These are phyloP conservation scores for Hemisphaericaspora xylofermentans DNA, from an alignment of 1,139 yeast genomes.

Conservation along the genomic window DNA sequence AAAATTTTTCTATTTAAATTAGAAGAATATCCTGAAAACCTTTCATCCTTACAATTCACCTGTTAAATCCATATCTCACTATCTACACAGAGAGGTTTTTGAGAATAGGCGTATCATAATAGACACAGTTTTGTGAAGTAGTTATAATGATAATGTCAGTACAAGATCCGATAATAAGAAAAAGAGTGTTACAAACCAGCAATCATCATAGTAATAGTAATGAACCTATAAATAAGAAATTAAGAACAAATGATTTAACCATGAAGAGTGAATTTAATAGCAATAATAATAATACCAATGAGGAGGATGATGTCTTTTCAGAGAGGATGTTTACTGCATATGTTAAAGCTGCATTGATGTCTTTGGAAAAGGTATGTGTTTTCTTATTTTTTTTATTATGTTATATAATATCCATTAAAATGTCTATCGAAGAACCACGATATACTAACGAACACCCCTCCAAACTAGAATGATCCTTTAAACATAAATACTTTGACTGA, in stretches of 20 bases:
- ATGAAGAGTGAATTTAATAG: neutral
- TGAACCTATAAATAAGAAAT: conserved; percentile 12
- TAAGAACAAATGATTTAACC: conserved; percentile 7
- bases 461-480: conserved; percentile 31
- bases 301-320: conserved; percentile 28
- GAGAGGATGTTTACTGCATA: conserved; percentile 62
- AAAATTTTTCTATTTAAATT: too few relatives aligned
- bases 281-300: neutral
- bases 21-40: too few relatives aligned
- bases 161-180: conserved; percentile 29
- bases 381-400: conserved; percentile 8
- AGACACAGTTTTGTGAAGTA: too few relatives aligned
- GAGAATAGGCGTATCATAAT: too few relatives aligned
- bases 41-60: too few relatives aligned
- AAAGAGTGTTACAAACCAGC: conserved; percentile 18
- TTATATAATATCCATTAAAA: neutral
- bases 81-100: too few relatives aligned
- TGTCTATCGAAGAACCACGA: too few relatives aligned
- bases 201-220: conserved; percentile 6
- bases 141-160: conserved; percentile 31
- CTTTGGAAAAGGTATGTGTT: conserved; percentile 60
- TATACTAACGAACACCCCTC: conserved; percentile 17
- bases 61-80: too few relatives aligned
- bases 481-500: conserved; percentile 39
- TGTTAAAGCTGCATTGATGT: conserved; percentile 68